Conservation (phyloP, 1,139 yeast species). For the Kluyveromyces marxianus region DNA sequence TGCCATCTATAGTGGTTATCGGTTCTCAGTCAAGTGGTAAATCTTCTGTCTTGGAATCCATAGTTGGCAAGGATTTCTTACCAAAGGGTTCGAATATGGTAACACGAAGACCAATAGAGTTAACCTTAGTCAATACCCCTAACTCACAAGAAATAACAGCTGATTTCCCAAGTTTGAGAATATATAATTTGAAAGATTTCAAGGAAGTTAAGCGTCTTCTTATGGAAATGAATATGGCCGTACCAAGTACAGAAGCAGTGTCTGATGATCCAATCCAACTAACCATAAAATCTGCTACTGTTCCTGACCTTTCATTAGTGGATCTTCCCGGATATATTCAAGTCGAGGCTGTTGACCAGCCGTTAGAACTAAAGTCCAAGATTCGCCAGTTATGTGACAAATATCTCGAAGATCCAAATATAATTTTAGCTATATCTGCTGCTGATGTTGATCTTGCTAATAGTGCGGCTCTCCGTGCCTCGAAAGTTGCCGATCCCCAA, state of each 20-base stretch:
- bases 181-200: conserved; percentile 79
- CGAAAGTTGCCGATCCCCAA: conserved; percentile 85
- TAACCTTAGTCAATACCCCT: conserved; percentile 84
- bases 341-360: conserved; percentile 95
- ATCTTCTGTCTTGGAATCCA: conserved; percentile 86
- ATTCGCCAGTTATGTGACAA: conserved; percentile 75
- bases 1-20: conserved; percentile 92
- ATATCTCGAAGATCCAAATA: conserved; percentile 85
- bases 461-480: conserved; percentile 87
- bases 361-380: conserved; percentile 68
- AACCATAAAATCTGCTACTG: conserved; percentile 82
- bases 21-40: conserved; percentile 98
- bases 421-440: conserved; percentile 90
- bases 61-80: conserved; percentile 88
- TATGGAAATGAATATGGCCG: conserved; percentile 85
- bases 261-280: conserved; percentile 88
- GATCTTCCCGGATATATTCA: conserved; percentile 98
- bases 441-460: conserved; percentile 98
- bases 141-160: conserved; percentile 74
- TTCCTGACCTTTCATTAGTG: conserved; percentile 89
- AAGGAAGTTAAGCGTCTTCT: conserved; percentile 78
- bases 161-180: conserved; percentile 85
- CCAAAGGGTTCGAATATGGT: conserved; percentile 97
- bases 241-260: conserved; percentile 75
- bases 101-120: conserved; percentile 88